phyloP scores from a whole-genome alignment of 345 rosid species.

The Xanthoceras sorbifolium region DNA sequence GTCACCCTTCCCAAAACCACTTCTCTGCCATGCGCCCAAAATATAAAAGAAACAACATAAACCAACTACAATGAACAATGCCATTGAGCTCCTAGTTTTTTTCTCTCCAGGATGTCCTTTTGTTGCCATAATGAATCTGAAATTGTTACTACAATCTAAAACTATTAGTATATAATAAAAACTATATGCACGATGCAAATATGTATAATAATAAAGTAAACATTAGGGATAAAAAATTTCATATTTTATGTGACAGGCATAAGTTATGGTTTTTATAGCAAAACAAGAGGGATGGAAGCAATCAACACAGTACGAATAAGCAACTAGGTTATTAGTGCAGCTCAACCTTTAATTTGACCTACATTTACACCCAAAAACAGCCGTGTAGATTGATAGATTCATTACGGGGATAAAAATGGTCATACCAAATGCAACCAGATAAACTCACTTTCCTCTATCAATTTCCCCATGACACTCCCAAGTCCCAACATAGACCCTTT shows the following conservation, averaged over 20 bases:
- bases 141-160: background rate
- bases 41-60: conserved; percentile 63
- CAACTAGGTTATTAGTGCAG: no score
- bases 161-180: background rate
- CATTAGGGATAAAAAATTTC: background rate
- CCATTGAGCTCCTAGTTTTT: conserved; percentile 45
- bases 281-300: no score
- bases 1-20: conserved; percentile 71
- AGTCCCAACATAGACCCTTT: no score
- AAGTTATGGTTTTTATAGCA: no score
- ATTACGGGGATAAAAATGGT: no score
- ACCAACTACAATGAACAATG: conserved; percentile 48
- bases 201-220: background rate
- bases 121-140: conserved; percentile 35
- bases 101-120: conserved; percentile 35
- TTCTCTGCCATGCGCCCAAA: conserved; percentile 75
- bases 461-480: no score
- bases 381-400: background rate
- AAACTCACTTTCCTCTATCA: background rate
- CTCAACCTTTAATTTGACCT: background rate
- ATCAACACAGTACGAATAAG: no score
- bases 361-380: background rate
- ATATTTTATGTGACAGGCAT: background rate
- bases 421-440: background rate
- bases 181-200: background rate